phyloP scores from a whole-genome alignment of 2,329 filamentous ascomycete species.

The Colletotrichum camelliae region DNA sequence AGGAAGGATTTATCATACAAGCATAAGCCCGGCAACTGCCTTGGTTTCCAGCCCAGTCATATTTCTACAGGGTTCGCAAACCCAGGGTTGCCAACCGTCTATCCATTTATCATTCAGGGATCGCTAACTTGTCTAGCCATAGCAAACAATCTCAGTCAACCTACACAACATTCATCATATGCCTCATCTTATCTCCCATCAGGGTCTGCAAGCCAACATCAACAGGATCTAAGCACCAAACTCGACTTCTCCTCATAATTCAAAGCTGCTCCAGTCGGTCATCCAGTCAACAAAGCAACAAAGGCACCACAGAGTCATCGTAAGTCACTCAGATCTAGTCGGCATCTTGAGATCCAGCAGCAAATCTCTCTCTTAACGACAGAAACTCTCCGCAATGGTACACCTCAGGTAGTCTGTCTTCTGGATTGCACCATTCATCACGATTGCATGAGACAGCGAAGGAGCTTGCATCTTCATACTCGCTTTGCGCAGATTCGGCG shows the following conservation, averaged over 20 bases:
- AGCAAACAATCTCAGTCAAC: background rate
- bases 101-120: background rate
- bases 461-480: background rate
- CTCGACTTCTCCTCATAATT: background rate
- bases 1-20: background rate
- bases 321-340: background rate
- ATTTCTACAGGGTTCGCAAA: background rate
- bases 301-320: accelerated
- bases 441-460: background rate
- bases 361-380: background rate
- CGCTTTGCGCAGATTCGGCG: background rate
- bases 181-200: background rate
- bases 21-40: background rate
- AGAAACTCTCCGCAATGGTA: background rate
- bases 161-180: background rate
- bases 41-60: background rate
- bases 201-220: background rate
- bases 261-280: background rate
- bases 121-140: background rate
- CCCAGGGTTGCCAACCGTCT: background rate
- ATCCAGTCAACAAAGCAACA: background rate
- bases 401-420: background rate
- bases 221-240: background rate
- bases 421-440: background rate
- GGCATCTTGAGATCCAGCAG: background rate